Base-by-base conservation (phyloP, 169 alveolate species). In the Eimeria brunetti region DNA sequence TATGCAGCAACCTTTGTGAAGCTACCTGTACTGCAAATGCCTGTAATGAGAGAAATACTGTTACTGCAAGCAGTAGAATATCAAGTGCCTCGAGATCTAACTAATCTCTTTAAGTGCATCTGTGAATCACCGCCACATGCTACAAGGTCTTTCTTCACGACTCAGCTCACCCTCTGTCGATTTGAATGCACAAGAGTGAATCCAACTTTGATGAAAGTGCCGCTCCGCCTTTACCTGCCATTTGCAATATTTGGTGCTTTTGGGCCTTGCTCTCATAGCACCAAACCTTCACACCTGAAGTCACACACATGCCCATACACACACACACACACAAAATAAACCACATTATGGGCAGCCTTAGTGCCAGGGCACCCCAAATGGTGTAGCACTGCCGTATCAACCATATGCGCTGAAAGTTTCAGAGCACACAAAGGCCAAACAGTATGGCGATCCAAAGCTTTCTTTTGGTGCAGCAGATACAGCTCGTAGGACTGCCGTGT, bases 181-280 rank as follows among this genome's bases (percentile, higher is more conserved):
- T 85, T 53, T 58, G 89, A 27, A 93, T 67, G 90, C 96, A 93
- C 89, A 93, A 36, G 30, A 93, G 73, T 18, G 89, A 51, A 24
- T 56, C 88, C 89, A 93, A 22, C 88, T 83, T 81, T 24, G 71
- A 46, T 27, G 89, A 38, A n/a, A 67, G 81, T 18, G 81, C 33
- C 44, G 89, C 94, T 20, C 83, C 58, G 2, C 71, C 81, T 78
- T 58, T 51, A 33, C 69, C 86, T 49, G 94, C 86, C 46, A 75
- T 49, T 36, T 73, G 58, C 51, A 93, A 7, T 38, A 93, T 81
- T 51, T 93, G 93, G 8, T 49, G 69, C 83, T 93, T 93, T 85
- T 93, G 96, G 36, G 80, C 51, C 69, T 49, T 58, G 83, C 83
- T 83, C 88, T 93, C 96, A 89, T 83, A 93, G 96, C 96, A 93